Evolutionary conservation across 2,329 filamentous ascomycete species (phyloP).

Genomic region (Cadophora malorum): DNA sequence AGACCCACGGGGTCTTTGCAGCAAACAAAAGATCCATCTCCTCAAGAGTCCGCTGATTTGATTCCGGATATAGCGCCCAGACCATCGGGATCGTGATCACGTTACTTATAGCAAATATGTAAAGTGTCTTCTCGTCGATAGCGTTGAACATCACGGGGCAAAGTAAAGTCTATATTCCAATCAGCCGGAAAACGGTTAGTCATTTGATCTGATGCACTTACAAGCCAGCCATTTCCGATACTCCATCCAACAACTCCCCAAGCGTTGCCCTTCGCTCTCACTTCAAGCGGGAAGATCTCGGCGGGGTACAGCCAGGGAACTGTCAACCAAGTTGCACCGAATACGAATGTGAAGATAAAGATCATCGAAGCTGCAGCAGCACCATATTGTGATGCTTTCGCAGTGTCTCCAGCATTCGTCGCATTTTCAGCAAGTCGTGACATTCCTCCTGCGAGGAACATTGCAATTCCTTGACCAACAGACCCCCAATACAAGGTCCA

Average conservation of each 20-base stretch:
- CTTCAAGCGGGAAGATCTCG: constrained; percentile 75
- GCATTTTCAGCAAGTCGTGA: constrained; percentile 58
- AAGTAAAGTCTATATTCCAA: constrained; percentile 45
- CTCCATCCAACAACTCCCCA: constrained; percentile 80
- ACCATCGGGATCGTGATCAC: constrained; percentile 66
- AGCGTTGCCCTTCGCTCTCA: constrained; percentile 76
- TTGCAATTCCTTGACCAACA: constrained; percentile 66
- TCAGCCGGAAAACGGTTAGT: constrained; percentile 23
- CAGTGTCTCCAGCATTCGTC: constrained; percentile 52
- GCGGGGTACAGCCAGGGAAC: constrained; percentile 71
- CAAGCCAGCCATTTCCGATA: constrained; percentile 74
- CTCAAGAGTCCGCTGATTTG: constrained; percentile 74
- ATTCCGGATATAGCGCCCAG: constrained; percentile 77
- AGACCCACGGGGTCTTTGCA: constrained; percentile 69
- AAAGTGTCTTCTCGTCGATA: constrained; percentile 74
- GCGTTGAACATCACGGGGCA: constrained; percentile 53
- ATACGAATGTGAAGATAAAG: constrained; percentile 70
- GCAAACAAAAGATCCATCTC: constrained; percentile 79
- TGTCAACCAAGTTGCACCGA: constrained; percentile 59
- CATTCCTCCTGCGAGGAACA: constrained; percentile 71
- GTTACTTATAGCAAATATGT: constrained; percentile 75
- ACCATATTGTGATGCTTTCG: constrained; percentile 59
- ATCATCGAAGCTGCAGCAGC: constrained; percentile 74
- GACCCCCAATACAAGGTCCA: constrained; percentile 75
- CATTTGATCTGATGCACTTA: constrained; percentile 36